These are phyloP conservation scores for Spinacia oleracea DNA, from an alignment of 179 eudicot genomes.

Conservation along the genomic window DNA sequence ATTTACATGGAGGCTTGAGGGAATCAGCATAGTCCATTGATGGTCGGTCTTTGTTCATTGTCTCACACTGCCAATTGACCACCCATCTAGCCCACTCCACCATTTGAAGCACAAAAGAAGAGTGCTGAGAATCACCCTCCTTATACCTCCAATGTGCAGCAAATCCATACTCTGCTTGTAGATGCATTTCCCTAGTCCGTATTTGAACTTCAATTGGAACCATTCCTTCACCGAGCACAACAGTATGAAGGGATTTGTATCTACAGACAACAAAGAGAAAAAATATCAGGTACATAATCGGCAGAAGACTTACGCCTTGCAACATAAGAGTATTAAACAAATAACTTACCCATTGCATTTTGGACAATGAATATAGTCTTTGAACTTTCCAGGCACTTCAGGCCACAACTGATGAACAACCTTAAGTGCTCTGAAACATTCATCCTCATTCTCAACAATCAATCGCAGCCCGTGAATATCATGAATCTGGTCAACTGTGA, in stretches of 20 bases:
- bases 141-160: constrained; percentile 99
- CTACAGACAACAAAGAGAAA: constrained; percentile 32
- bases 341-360: constrained; percentile 79
- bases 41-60: constrained; percentile 56
- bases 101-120: constrained; percentile 90
- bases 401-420: constrained; percentile 79
- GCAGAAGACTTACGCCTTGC: not conserved
- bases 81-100: constrained; percentile 99
- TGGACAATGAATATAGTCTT: constrained; percentile 80
- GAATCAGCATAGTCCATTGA: constrained; percentile 44
- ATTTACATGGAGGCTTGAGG: constrained; percentile 63
- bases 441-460: constrained; percentile 83
- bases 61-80: constrained; percentile 91
- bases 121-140: constrained; percentile 76
- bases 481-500: constrained; percentile 78
- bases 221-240: constrained; percentile 70
- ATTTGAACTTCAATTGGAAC: constrained; percentile 92
- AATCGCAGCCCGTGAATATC: constrained; percentile 87
- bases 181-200: constrained; percentile 89
- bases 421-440: constrained; percentile 74
- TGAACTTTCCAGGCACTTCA: constrained; percentile 82
- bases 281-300: not conserved
- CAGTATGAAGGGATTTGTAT: constrained; percentile 88
- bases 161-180: constrained; percentile 87
- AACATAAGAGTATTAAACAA: not conserved